phyloP scores from a whole-genome alignment of 2,329 filamentous ascomycete genomes.

The Sporothrix euskadiensis region DNA sequence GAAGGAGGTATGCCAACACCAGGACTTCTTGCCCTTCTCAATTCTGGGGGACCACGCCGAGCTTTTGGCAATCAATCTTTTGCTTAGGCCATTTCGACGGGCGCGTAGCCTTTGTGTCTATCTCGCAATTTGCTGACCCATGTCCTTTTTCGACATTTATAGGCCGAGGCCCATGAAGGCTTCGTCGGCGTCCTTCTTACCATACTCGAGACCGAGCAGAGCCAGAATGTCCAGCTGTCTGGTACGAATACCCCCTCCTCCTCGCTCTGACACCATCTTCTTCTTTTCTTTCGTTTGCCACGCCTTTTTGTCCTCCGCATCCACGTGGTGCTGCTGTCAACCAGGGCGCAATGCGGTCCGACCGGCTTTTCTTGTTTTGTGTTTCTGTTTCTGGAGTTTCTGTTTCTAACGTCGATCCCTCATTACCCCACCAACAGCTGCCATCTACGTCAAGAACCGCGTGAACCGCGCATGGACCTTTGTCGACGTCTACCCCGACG shows the following conservation, averaged over 20 bases:
- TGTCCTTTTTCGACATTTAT: constrained; percentile 28
- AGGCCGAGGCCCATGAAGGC: constrained; percentile 88
- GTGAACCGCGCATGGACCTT: constrained; percentile 89
- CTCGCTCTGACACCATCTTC: constrained; percentile 28
- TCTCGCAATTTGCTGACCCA: constrained; percentile 25
- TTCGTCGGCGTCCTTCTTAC: constrained; percentile 90
- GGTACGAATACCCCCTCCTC: constrained; percentile 58
- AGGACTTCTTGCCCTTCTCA: neutral
- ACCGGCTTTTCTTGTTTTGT: neutral
- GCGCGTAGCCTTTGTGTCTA: neutral
- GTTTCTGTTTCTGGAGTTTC: neutral
- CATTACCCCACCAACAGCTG: constrained; percentile 57
- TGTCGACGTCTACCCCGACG: constrained; percentile 70
- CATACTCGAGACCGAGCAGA: constrained; percentile 85
- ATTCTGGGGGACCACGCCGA: neutral
- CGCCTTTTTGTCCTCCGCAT: constrained; percentile 15
- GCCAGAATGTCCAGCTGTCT: constrained; percentile 79
- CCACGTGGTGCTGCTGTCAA: neutral
- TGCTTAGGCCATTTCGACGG: neutral
- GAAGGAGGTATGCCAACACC: constrained; percentile 64
- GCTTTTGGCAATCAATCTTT: neutral
- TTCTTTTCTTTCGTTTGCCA: constrained; percentile 2
- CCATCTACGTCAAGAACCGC: constrained; percentile 97
- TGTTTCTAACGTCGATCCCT: neutral
- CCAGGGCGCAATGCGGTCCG: neutral